Base-by-base conservation (phyloP, 2,329 filamentous ascomycete species). In the Claviceps africana region DNA sequence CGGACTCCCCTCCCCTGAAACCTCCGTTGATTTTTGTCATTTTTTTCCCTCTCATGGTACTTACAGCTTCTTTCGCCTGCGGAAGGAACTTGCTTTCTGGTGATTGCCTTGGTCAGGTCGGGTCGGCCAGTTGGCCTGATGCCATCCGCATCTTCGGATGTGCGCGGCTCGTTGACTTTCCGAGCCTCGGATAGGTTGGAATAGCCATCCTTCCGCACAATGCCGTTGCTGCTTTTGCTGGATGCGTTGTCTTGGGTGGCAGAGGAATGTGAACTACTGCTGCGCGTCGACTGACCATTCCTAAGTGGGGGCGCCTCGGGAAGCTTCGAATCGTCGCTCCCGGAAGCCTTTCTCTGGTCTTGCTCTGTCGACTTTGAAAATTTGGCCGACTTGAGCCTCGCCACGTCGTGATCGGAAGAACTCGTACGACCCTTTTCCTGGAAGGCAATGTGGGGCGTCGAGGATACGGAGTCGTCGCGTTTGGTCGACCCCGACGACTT, bases 391-490 rank as follows among this genome's bases (percentile, higher is more conserved):
- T 73, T 82, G 25, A 72, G 68, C 47, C 77, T 72, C 1, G 74
- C 70, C 39, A 76, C 77, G 31, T 79, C 73, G 25, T 80, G 69
- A 11, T 83, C 79, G 2, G 81, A 79, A 1, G 82, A 82, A 19
- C 61, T 33, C 47, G 67, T 63, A 2, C 86, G 79, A 2, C 81
- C 80, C 67, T 90, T 93, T 61, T 95, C 88, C 65, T 95, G 88
- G 64, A 89, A 94, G 22, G 88, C 86, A 60, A 95, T 95, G 62
- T 95, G 89, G n/a, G 89, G 88, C 17, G 87, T 89, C 2, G 82
- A 78, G 54, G 71, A 65, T 52, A 72, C 70, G 1, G 75, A 76
- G 44, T 77, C 76, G 17, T 61, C 62, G 47, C 72, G 73, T 58
- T 68, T 75, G 50, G 78, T 73, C 3, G 66, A 57, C 17, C 68